A percentile compares a stretch with the other conserved stretches of the same genome.
Evolutionary conservation across 352 stramenopile genomes (phyloP).

Genomic region (Phytophthora colocasiae): DNA sequence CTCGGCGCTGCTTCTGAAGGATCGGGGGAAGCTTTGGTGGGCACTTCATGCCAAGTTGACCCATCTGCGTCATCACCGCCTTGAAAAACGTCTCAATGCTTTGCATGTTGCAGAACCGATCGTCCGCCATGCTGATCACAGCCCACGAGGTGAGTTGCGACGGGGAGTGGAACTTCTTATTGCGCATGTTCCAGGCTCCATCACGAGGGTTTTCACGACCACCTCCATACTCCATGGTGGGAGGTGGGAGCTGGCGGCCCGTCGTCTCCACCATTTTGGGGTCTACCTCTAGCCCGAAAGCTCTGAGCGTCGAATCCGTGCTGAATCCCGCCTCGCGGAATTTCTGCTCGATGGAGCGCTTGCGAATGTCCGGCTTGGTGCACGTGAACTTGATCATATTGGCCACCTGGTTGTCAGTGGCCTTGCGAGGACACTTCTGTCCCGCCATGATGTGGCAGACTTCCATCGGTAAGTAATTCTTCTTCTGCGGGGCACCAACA

Average conservation of each 20-base stretch:
- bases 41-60: slow-evolving; percentile 61
- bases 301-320: slow-evolving; percentile 54
- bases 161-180: slow-evolving; percentile 59
- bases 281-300: slow-evolving; percentile 66
- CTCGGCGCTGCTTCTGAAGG: slow-evolving; percentile 43
- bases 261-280: slow-evolving; percentile 62
- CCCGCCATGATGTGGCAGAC: slow-evolving; percentile 76
- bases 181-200: slow-evolving; percentile 78
- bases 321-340: slow-evolving; percentile 66
- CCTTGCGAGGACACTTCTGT: slow-evolving; percentile 82
- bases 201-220: slow-evolving; percentile 53
- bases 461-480: slow-evolving; percentile 87
- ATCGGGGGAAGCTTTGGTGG: slow-evolving; percentile 48
- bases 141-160: slow-evolving; percentile 53
- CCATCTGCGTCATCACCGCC: slow-evolving; percentile 59
- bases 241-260: slow-evolving; percentile 53
- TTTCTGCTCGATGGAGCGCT: slow-evolving; percentile 65
- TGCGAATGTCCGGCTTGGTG: slow-evolving; percentile 62
- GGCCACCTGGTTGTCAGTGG: slow-evolving; percentile 78
- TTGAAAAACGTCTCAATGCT: slow-evolving; percentile 67
- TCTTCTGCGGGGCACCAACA: slow-evolving; percentile 75
- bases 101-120: slow-evolving; percentile 33
- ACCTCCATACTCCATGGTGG: slow-evolving; percentile 61
- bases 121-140: slow-evolving; percentile 63
- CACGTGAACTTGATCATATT: slow-evolving; percentile 85